Base-by-base conservation (phyloP, 805 yeast genomes). In the Nakazawaea wyomingensis region DNA sequence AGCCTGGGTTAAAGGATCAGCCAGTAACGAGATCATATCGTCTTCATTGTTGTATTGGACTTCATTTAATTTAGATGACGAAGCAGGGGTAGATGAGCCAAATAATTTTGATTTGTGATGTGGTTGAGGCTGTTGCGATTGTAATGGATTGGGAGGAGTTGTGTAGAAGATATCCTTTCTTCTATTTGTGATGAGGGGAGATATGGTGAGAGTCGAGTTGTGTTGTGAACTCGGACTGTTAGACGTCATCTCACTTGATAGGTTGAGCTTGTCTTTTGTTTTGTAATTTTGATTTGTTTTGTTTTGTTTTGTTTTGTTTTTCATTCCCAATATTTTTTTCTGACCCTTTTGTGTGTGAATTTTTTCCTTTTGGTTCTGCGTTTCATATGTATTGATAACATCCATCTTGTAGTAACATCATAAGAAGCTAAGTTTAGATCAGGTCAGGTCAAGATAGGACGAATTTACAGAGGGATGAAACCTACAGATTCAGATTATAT, bases 191-290 rank as follows among this genome's bases (percentile, higher is more conserved):
- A 83, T 67, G 51, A 78, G 65, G 0, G 93, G 91, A 3, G 90
- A 82, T 21, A 85, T 82, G 21, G 82, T 82, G 37, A 85, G 61
- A 4, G 89, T 82, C 1, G 91, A 83, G 48, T 76, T 82, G 56
- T 81, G 84, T 50, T 82, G 90, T 19, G 82, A 71, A 24, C 37
- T 44, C 33, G 48, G 48, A 27, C 48, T 45, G 27, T 45, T 44
- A 13, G 44, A 34, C 4, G 40, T 29, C 41, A 39, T 39, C n/a
- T n/a, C n/a, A n/a, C n/a, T n/a, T n/a, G n/a, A n/a, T 20, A 11
- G 18, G 20, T 19, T 14, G 18, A 16, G n/a, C n/a, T n/a, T 30
- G 13, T 30, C 33, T 9, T 17, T n/a, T 16, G 21, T 17, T 8
- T 8, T 11, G 21, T 6, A 13, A 7, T 33, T 17, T 24, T 24